phyloP scores from a whole-genome alignment of 495 filamentous ascomycete genomes.

The Penicillium flavigenum region DNA sequence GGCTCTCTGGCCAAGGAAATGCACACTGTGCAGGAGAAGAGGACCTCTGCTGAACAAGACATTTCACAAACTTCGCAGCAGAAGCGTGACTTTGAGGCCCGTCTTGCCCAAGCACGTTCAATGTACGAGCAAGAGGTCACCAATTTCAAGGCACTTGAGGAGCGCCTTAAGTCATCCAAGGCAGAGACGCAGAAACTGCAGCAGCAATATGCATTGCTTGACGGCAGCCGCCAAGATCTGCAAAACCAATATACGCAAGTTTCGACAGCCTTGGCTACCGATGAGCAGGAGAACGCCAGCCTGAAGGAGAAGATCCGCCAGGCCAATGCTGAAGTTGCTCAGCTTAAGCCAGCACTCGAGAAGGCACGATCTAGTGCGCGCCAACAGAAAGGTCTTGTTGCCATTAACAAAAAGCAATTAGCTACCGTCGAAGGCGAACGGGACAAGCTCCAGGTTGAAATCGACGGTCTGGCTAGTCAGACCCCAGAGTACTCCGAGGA shows the following conservation, averaged over 20 bases:
- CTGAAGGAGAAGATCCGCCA: slow-evolving; percentile 85
- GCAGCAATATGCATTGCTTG: slow-evolving; percentile 75
- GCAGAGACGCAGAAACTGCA: slow-evolving; percentile 80
- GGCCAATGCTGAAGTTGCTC: slow-evolving; percentile 75
- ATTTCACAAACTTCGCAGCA: slow-evolving; percentile 75
- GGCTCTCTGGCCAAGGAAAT: slow-evolving; percentile 87
- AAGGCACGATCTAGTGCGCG: slow-evolving; percentile 85
- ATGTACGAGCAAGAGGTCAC: slow-evolving; percentile 93
- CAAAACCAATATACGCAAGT: slow-evolving; percentile 80
- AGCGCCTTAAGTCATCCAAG: slow-evolving; percentile 70
- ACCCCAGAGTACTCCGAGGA: slow-evolving; percentile 38
- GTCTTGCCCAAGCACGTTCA: slow-evolving; percentile 75
- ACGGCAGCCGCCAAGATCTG: slow-evolving; percentile 79
- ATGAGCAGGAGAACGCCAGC: slow-evolving; percentile 81
- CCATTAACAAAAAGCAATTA: slow-evolving; percentile 97
- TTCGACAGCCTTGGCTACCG: slow-evolving; percentile 70
- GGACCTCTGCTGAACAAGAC: slow-evolving; percentile 71
- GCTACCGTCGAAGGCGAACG: slow-evolving; percentile 82
- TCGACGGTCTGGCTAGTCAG: slow-evolving; percentile 64
- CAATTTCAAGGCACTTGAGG: slow-evolving; percentile 79
- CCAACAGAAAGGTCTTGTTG: slow-evolving; percentile 91
- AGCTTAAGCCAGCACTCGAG: slow-evolving; percentile 84
- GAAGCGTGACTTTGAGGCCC: slow-evolving; percentile 87
- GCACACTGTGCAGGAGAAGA: slow-evolving; percentile 82
- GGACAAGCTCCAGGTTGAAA: slow-evolving; percentile 78